Evolutionary conservation across 345 rosid species (phyloP).

Genomic region (Carallia brachiata): DNA sequence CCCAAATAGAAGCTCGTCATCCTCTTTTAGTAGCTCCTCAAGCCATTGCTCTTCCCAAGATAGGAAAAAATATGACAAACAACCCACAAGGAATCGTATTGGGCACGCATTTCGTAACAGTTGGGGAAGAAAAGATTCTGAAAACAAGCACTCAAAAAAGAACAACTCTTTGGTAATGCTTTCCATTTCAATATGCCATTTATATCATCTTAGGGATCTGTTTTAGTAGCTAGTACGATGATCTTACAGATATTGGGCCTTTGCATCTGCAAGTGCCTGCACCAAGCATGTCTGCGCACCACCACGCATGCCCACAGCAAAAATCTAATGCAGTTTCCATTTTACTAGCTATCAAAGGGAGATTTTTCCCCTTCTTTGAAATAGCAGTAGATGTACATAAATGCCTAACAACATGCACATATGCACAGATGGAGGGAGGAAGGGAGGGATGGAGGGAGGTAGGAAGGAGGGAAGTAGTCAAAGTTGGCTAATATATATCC

Average conservation of each 20-base stretch:
- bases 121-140: conserved; percentile 80
- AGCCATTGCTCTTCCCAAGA: conserved; percentile 35
- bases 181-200: conserved; percentile 4
- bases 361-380: no score
- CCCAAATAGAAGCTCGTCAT: conserved; percentile 27
- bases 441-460: no score
- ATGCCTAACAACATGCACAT: no score
- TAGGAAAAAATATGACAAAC: conserved; percentile 47
- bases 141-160: conserved; percentile 61
- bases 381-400: no score
- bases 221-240: neutral
- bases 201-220: neutral
- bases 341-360: no score
- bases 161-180: conserved; percentile 60
- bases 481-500: no score
- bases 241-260: no score
- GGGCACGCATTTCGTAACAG: conserved; percentile 85
- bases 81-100: conserved; percentile 56
- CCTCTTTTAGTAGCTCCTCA: conserved; percentile 38
- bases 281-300: no score
- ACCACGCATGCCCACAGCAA: no score
- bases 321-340: neutral
- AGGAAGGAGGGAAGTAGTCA: no score
- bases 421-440: no score
- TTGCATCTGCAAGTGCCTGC: no score